These are phyloP conservation scores for Spiromastix sp. DNA, from an alignment of 2,329 filamentous ascomycete genomes.

Conservation along the genomic window DNA sequence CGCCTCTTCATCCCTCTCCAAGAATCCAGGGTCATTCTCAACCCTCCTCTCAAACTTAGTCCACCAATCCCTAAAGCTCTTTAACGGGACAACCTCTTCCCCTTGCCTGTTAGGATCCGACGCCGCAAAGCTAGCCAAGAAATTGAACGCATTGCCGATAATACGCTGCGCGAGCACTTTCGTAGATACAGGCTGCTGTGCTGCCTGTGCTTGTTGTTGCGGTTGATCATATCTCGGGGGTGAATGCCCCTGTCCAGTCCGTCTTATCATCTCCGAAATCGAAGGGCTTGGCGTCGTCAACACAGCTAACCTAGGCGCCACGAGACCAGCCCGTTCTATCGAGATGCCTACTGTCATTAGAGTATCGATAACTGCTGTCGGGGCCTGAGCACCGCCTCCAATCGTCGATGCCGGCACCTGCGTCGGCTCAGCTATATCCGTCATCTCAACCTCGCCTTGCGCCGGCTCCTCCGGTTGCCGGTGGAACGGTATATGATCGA, in stretches of 20 bases:
- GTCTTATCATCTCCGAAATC: constrained; percentile 10
- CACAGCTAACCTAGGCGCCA: constrained; percentile 58
- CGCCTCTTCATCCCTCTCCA: constrained; percentile 56
- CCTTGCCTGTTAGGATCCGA: constrained; percentile 44
- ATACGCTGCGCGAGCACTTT: constrained; percentile 81
- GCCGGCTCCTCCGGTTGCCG: constrained; percentile 23
- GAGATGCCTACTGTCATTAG: constrained; percentile 67
- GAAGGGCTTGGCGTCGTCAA: constrained; percentile 33
- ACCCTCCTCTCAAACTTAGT: constrained; percentile 84
- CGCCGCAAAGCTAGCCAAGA: constrained; percentile 75
- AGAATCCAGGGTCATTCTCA: constrained; percentile 74
- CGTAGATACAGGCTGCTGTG: constrained; percentile 44
- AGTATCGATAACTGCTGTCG: constrained; percentile 15
- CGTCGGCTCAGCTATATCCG: no score
- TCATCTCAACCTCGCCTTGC: constrained; percentile 35
- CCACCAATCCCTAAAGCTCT: constrained; percentile 97
- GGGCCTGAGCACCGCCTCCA: constrained; percentile 13
- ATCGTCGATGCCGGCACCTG: constrained; percentile 35
- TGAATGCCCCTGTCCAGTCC: constrained; percentile 14
- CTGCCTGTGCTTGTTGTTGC: constrained; percentile 16
- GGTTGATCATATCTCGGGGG: constrained; percentile 18
- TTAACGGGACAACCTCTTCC: constrained; percentile 82
- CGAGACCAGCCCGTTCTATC: constrained; percentile 64
- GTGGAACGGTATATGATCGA: constrained; percentile 33
- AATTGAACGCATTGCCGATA: constrained; percentile 96